A percentile compares a stretch with the other conserved stretches of the same genome.
These are phyloP conservation scores for Cordyceps sp. DNA, from an alignment of 2,329 filamentous ascomycete species.

Conservation along the genomic window DNA sequence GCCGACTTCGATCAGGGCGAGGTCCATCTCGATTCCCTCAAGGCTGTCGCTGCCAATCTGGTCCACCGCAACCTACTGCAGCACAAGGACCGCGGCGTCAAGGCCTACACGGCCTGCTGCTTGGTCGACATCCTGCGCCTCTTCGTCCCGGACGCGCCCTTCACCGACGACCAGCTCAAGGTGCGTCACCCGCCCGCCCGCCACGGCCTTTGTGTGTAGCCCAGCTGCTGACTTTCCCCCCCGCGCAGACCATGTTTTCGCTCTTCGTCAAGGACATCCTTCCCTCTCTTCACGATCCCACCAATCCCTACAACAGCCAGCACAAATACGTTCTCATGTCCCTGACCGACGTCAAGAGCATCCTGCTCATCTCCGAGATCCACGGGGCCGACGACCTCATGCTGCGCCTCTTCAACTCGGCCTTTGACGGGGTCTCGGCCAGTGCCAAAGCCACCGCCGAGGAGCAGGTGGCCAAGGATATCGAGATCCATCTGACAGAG, in stretches of 20 bases:
- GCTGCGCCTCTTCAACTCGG: slow-evolving; percentile 65
- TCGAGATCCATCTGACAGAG: slow-evolving; percentile 82
- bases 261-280: slow-evolving; percentile 73
- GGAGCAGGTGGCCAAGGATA: slow-evolving; percentile 78
- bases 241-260: slow-evolving; percentile 69
- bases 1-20: slow-evolving; percentile 76
- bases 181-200: slow-evolving; percentile 34
- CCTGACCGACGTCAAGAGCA: slow-evolving; percentile 83
- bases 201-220: too few species aligned
- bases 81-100: slow-evolving; percentile 88
- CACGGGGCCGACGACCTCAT: slow-evolving; percentile 67
- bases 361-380: slow-evolving; percentile 79
- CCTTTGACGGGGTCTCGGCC: slow-evolving; percentile 82
- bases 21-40: slow-evolving; percentile 67
- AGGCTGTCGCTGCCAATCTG: slow-evolving; percentile 69
- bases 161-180: slow-evolving; percentile 79
- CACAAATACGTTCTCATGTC: slow-evolving; percentile 84
- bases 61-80: slow-evolving; percentile 65
- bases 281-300: slow-evolving; percentile 70
- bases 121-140: slow-evolving; percentile 85
- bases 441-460: slow-evolving; percentile 58
- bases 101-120: slow-evolving; percentile 76
- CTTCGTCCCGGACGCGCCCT: slow-evolving; percentile 89
- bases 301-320: slow-evolving; percentile 80
- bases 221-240: slow-evolving; percentile 2